Evolutionary conservation across 495 filamentous ascomycete species (phyloP).

Genomic region (Jackrogersella minutella): DNA sequence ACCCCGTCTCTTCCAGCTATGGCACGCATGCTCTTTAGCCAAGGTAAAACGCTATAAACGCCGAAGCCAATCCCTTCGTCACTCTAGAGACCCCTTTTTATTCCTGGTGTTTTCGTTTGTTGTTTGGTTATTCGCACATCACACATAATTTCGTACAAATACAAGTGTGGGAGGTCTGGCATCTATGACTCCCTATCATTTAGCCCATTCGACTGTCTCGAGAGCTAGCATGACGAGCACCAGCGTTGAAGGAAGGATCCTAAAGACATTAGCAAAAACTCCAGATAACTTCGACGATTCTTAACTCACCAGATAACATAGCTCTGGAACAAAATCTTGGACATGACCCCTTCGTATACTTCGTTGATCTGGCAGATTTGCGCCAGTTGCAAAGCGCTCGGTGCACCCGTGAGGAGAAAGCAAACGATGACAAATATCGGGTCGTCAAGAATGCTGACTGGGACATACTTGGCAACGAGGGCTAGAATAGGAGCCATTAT

Average conservation of each 20-base stretch:
- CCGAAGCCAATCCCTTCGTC: background rate
- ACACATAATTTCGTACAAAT: slow-evolving; percentile 31
- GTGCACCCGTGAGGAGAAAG: slow-evolving; percentile 93
- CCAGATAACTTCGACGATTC: background rate
- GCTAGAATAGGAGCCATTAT: slow-evolving; percentile 95
- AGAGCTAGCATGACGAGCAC: slow-evolving; percentile 89
- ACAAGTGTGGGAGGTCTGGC: slow-evolving; percentile 6
- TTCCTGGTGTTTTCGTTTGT: background rate
- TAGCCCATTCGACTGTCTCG: slow-evolving; percentile 92
- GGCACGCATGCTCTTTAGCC: background rate
- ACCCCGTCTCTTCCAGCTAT: background rate
- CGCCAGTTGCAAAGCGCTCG: slow-evolving; percentile 91
- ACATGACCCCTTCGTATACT: slow-evolving; percentile 94
- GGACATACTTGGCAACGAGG: slow-evolving; percentile 88
- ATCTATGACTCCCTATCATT: background rate
- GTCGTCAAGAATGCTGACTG: slow-evolving; percentile 93
- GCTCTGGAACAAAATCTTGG: slow-evolving; percentile 92
- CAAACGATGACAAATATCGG: slow-evolving; percentile 98
- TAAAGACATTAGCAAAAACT: slow-evolving; percentile 46
- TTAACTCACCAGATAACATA: slow-evolving; percentile 88
- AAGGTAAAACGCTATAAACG: background rate
- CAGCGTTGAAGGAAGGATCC: slow-evolving; percentile 94
- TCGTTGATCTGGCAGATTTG: slow-evolving; percentile 99
- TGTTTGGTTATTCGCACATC: slow-evolving; percentile 13
- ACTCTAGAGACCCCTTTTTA: background rate